Conservation (phyloP, 1,284 basidiomycete species). For the Cryptococcus sp. region DNA sequence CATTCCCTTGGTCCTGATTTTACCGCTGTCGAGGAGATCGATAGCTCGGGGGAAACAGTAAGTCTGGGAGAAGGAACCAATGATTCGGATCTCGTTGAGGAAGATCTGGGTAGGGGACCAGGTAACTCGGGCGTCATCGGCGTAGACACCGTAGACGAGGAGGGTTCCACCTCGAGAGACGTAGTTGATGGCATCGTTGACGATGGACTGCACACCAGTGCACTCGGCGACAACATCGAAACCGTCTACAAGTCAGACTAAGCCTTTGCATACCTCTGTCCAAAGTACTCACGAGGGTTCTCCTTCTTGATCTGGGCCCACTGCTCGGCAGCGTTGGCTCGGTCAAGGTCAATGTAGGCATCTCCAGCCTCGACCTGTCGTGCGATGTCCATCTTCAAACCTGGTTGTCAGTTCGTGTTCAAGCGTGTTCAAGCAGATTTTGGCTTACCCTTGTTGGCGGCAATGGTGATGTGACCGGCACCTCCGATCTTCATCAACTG, state of each 20-base stretch:
- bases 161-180: conserved; percentile 58
- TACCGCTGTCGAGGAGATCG: conserved; percentile 78
- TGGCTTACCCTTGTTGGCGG: conserved; percentile 65
- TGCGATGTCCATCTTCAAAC: conserved; percentile 75
- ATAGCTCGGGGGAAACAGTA: conserved; percentile 83
- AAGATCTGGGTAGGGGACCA: conserved; percentile 85
- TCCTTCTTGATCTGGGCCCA: conserved; percentile 72
- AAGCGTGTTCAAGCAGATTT: background rate
- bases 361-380: conserved; percentile 69
- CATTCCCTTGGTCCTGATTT: conserved; percentile 77
- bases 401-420: background rate
- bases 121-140: conserved; percentile 66
- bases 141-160: conserved; percentile 59
- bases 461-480: conserved; percentile 68
- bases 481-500: conserved; percentile 80
- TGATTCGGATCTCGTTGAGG: conserved; percentile 72
- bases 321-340: conserved; percentile 67
- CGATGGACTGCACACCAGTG: conserved; percentile 74
- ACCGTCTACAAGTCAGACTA: conserved; percentile 51
- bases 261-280: background rate
- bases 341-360: conserved; percentile 76
- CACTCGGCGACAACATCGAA: conserved; percentile 87
- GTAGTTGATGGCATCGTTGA: conserved; percentile 74
- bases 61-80: conserved; percentile 78
- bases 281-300: conserved; percentile 55